Evolutionary conservation across 192 early-diverging fungal genomes (phyloP), one percentile per base, ranked within the genome.

Genomic region (Backusella sp.): DNA sequence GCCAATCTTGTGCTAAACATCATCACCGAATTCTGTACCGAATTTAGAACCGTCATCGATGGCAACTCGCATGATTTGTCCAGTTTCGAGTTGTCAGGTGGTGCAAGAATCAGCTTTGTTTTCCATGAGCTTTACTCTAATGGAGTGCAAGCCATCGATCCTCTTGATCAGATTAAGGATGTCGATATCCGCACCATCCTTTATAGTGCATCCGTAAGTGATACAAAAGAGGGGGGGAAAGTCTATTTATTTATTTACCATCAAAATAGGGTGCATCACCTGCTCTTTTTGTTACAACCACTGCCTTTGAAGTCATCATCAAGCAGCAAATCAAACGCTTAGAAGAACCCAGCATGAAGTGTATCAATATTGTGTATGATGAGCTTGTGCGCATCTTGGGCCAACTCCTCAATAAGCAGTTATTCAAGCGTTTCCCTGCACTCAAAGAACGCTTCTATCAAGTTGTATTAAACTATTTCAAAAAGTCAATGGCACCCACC

Each of bases 151-250:
- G 85, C 89, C 32, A 94, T 99, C 80, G 97, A 99, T 83, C 97
- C 97, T 12, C 95, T 99, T 80, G 98, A 99, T 77, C 96, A 99
- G 78, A 92, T 98, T 82, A 99, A 99, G 86, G 97, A 99, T 83
- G 89, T 94, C 8, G 98, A 99, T 81, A 99, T 99, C 79, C 92
- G 98, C 69, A 98, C 95, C 34, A 97, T 99, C 66, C 86, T 99
- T 70, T 99, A 98, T 90, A 99, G 99, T 86, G 96, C 97, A 35
- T 96, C 95, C 28, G 92, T 92, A 82, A 79, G 77, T 73, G 12
- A 17, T 34, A 12, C 32, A 36, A n/a, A 15, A 12, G 6, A 34
- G 44, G 6, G 14, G 3, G 28, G 28, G 44, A 3, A 32, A 32
- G 32, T 32, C 32, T 2, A 32, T 32, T 32, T 32, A 32, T 32